phyloP scores from a whole-genome alignment of 176 grass and related monocot genomes.

The Areca catechu region DNA sequence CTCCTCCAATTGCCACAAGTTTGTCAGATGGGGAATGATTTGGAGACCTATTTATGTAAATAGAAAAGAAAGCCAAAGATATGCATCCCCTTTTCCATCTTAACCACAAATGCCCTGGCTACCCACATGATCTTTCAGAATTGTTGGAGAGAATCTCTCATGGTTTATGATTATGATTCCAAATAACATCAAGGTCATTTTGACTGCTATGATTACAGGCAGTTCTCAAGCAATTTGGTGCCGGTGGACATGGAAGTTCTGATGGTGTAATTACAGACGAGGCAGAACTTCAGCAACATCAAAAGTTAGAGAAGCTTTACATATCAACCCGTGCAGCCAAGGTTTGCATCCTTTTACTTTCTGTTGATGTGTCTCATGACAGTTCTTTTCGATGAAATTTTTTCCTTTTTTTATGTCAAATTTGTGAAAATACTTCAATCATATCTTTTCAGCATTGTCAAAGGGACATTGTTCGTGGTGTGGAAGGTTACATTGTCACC shows the following conservation, averaged over 20 bases:
- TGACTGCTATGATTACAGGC: constrained; percentile 32
- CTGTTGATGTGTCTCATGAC: neutral
- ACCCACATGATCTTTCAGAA: no score
- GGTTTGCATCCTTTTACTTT: constrained; percentile 26
- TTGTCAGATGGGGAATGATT: no score
- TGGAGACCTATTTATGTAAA: no score
- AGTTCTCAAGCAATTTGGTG: constrained; percentile 86
- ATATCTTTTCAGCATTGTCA: constrained; percentile 69
- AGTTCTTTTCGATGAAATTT: constrained; percentile 14
- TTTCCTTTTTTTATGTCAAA: neutral
- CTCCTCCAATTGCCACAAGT: no score
- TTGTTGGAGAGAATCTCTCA: no score
- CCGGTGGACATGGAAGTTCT: constrained; percentile 36
- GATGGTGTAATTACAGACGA: constrained; percentile 71
- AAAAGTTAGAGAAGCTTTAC: constrained; percentile 84
- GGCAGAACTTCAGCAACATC: constrained; percentile 59
- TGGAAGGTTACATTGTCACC: constrained; percentile 90
- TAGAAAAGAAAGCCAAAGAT: no score
- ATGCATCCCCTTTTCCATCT: no score
- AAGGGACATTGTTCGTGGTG: constrained; percentile 87
- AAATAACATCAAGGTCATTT: no score
- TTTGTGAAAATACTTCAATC: no score
- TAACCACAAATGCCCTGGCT: no score
- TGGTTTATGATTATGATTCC: no score
- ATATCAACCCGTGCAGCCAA: constrained; percentile 88